Conservation (phyloP, 2,329 filamentous ascomycete genomes). For the Iodosphaeria phyllophila region DNA sequence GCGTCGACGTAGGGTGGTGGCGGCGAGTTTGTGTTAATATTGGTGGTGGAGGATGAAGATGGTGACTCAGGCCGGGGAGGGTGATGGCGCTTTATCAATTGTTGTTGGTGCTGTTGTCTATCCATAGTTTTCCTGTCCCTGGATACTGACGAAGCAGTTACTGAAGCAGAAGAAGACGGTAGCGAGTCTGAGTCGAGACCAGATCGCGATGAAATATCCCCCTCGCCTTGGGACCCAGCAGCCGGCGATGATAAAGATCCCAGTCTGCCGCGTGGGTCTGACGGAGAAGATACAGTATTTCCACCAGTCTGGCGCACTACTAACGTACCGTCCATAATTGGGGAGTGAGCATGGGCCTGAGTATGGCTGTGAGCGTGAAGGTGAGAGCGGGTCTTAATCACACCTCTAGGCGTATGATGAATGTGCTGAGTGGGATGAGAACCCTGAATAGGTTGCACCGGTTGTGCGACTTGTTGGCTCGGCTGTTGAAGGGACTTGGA, state of each 20-base stretch:
- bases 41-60: constrained; percentile 27
- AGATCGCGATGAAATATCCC: too few species aligned
- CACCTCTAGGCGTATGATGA: constrained; percentile 14
- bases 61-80: constrained; percentile 40
- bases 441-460: too few species aligned
- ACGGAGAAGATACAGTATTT: constrained; percentile 16
- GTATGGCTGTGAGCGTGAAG: too few species aligned
- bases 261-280: constrained; percentile 41
- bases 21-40: too few species aligned
- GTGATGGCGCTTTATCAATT: constrained; percentile 35
- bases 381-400: constrained; percentile 32
- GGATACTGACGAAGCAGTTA: constrained; percentile 13
- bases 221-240: too few species aligned
- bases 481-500: too few species aligned
- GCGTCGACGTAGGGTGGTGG: constrained; percentile 40
- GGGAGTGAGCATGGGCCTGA: too few species aligned
- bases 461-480: too few species aligned
- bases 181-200: too few species aligned
- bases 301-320: constrained; percentile 25
- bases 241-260: constrained; percentile 48
- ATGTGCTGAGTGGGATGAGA: too few species aligned
- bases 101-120: too few species aligned
- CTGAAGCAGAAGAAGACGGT: too few species aligned
- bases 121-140: constrained; percentile 29
- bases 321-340: constrained; percentile 34